Base-by-base conservation (phyloP, 2,329 filamentous ascomycete species). In the Chrysoporthe cubensis region DNA sequence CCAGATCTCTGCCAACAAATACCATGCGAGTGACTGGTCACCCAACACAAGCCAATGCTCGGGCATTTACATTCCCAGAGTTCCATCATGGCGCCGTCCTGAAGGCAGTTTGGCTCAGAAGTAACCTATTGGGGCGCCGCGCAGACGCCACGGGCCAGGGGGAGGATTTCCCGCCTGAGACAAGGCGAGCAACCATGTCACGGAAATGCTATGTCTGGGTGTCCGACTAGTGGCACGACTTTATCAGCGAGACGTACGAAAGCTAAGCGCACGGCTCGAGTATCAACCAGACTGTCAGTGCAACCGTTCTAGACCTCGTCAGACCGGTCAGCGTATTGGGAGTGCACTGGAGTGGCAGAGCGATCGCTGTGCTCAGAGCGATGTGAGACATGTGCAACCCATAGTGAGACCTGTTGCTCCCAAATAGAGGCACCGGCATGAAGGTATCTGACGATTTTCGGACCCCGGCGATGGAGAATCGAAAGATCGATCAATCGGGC, bases 401-500 rank as follows among this genome's bases (percentile, higher is more conserved):
- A 26, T 32, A 43, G 13, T 58, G 62, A 32, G 21, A 37, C 62
- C 52, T 62, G 34, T 44, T 44, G 40, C 14, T n/a, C 26, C 64
- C 13, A 8, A 26, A 34, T 60, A 18, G n/a, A 34, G 2, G 44
- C 18, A 43, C 13, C 54, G 54, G 48, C 59, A 42, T 62, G 52
- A 50, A 40, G 52, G 44, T 37, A 65, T 58, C 58, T 67, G 65
- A 21, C 43, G 65, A 67, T 67, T 62, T 57, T 54, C 48, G 67
- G 57, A 48, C 56, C 44, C 56, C 46, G 52, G 57, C 61, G 58
- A 46, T 62, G 54, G 56, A 59, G 6, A 64, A 67, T 69, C 67
- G 67, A 46, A 61, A 67, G 67, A 67, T 65, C 34, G 34, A 59
- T 21, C 62, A 62, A 54, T 37, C 62, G 54, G 37, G 43, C 44